Evolutionary conservation across 345 rosid genomes (phyloP).

Genomic region (Rubroshorea leprosula): DNA sequence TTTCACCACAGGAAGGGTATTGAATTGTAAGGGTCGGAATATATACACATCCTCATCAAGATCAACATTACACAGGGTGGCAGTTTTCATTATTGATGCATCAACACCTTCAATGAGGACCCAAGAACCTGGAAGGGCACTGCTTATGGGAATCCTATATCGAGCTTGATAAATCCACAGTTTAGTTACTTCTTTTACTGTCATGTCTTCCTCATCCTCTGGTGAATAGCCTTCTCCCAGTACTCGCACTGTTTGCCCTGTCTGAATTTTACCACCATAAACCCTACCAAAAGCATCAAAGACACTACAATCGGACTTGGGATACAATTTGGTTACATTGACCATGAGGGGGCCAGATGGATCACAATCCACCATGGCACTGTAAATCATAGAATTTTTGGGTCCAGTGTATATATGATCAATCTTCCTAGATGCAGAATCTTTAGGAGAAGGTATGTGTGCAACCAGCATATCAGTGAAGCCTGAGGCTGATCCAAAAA

Average conservation of each 20-base stretch:
- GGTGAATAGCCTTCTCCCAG: constrained; percentile 98
- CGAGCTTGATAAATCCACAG: constrained; percentile 95
- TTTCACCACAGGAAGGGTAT: constrained; percentile 93
- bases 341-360: constrained; percentile 90
- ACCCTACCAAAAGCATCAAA: constrained; percentile 98
- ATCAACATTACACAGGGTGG: constrained; percentile 68
- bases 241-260: constrained; percentile 85
- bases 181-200: constrained; percentile 87
- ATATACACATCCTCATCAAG: constrained; percentile 81
- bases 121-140: constrained; percentile 99
- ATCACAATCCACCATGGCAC: constrained; percentile 86
- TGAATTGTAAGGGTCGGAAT: constrained; percentile 83
- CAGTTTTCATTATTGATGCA: constrained; percentile 96
- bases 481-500: constrained; percentile 93
- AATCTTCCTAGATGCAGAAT: constrained; percentile 72
- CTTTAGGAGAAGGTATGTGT: constrained; percentile 94
- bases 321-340: constrained; percentile 89
- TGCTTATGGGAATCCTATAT: constrained; percentile 81
- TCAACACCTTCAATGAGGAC: constrained; percentile 95
- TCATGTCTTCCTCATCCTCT: constrained; percentile 97
- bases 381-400: constrained; percentile 56
- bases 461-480: constrained; percentile 95
- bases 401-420: constrained; percentile 87
- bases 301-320: constrained; percentile 93
- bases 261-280: constrained; percentile 82